Base-by-base conservation (phyloP, 73 alveolate species). In the Paramecium biaurelia region DNA sequence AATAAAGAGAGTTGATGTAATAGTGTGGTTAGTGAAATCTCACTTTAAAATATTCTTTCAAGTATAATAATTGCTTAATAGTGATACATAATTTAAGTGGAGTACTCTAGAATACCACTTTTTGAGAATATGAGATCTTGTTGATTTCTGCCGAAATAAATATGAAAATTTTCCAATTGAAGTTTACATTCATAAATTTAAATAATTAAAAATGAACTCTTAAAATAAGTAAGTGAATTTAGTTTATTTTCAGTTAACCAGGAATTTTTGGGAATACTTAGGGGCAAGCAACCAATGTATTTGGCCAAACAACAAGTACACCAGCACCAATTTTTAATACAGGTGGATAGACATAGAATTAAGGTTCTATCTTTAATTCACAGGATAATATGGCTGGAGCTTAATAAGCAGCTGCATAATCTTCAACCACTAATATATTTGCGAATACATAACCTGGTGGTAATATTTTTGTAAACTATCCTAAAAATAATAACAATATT, bases 121-220 rank as follows among this genome's bases (percentile, higher is more conserved):
- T 7, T 63, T 63, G 41, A 63, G 9, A 63, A 63, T 6, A 26
- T 23, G 12, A 30, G 21, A 26, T 63, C 47, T 18, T 41, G 21
- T 11, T 11, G 6, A 11, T 12, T 26, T 11, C 8, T 63, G 4
- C 11, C 2, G 15, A 26, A 63, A 7, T 63, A 63, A 12, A 63
- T 32, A 63, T 63, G 84, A 63, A 63, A 9, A 23, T 41, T 63
- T 63, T 23, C 28, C 47, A 26, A 5, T 63, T 63, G 7, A 26
- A 1, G 24, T 23, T 26, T 30, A 63, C 47, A 30, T 23, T 26
- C 84, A 63, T 63, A 30, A 30, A 63, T 63, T 63, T 63, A 63
- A 63, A 63, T 63, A 63, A 30, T 63, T 63, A 23, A 63, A 63
- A 63, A 63, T 63, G 84, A 63, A 41, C 84, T 53, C 68, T 53